A percentile compares a stretch with the other conserved stretches of the same genome.
Evolutionary conservation across 441 rosid species (phyloP).

Genomic region (Populus hybrid): DNA sequence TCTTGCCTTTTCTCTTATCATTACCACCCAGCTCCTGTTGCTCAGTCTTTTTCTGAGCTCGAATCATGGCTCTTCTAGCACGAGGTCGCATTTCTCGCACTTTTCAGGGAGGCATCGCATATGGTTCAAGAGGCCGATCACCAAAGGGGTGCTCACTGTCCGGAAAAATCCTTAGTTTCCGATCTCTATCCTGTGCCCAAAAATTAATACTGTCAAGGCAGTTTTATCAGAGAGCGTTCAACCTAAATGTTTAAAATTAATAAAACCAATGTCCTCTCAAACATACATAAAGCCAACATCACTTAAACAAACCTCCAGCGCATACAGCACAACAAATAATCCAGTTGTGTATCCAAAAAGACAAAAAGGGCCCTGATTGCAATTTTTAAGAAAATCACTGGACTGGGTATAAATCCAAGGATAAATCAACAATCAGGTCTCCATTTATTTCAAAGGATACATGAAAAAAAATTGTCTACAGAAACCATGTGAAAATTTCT

Average conservation of each 20-base stretch:
- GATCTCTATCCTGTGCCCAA: constrained; percentile 77
- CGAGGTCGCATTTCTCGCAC: constrained; percentile 96
- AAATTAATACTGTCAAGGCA: neutral
- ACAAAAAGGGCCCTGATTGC: no score
- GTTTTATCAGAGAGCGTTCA: neutral
- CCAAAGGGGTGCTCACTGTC: constrained; percentile 85
- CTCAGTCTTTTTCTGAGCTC: constrained; percentile 88
- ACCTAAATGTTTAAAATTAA: neutral
- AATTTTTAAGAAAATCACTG: no score
- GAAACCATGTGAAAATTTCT: neutral
- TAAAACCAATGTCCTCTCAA: neutral
- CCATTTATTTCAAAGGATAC: no score
- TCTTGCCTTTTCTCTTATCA: constrained; percentile 52
- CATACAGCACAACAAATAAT: neutral
- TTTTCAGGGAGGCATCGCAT: constrained; percentile 72
- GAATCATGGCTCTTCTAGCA: constrained; percentile 83
- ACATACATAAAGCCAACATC: no score
- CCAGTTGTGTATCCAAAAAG: no score
- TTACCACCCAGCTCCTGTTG: constrained; percentile 47
- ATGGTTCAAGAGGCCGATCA: constrained; percentile 75
- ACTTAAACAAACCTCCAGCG: neutral
- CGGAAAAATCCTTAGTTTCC: constrained; percentile 83
- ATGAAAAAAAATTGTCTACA: no score
- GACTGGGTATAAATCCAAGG: no score
- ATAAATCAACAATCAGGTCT: neutral